Base-by-base conservation (phyloP, 2,329 filamentous ascomycete species). In the Penicillium sp. region DNA sequence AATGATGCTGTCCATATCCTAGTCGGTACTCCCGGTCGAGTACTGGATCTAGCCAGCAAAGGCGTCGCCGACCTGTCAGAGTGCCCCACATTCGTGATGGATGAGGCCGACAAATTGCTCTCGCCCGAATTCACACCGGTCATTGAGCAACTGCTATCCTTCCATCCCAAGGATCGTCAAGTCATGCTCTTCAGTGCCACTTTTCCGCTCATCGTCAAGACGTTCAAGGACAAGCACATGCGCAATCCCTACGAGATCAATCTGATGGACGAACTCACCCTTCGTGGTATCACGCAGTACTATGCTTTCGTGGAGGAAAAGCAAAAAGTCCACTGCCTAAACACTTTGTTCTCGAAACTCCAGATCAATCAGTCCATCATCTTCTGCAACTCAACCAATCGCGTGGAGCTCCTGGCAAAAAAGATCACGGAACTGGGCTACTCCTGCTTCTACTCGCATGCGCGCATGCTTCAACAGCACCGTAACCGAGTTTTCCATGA, bases 321-420 rank as follows among this genome's bases (percentile, higher is more conserved):
- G 73, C 88, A 96, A 65, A 98, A 98, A 73, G 93, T 98, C 14
- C 94, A 98, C 72, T 98, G 93, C 67, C 74, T 98, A 52, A 98
- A 98, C 74, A 98, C 93, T 0, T 83, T 98, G 50, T 98, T 98
- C 76, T 96, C 90, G 56, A 95, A 96, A 71, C 81, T 98, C 11
- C 91, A 98, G 70, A 98, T 98, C 73, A 98, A 98, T 72, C 93
- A 98, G 74, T 98, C 94, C 48, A 98, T 98, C 73, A 98, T 98
- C 65, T 98, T 98, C 75, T 98, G 93, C 74, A 98, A 98, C 71
- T 98, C 93, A 27, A 98, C 93, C 38, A 97, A 97, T 68, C 87
- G 93, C 52, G 93, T 98, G 46, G 93, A 98, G 70, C 78, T 98
- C 37, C 80, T 98, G 17, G 93, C 93, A 35, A 98, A 98, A 78